These are phyloP conservation scores for Leccinum rimulosum DNA, from an alignment of 768 basidiomycete species.

Conservation along the genomic window DNA sequence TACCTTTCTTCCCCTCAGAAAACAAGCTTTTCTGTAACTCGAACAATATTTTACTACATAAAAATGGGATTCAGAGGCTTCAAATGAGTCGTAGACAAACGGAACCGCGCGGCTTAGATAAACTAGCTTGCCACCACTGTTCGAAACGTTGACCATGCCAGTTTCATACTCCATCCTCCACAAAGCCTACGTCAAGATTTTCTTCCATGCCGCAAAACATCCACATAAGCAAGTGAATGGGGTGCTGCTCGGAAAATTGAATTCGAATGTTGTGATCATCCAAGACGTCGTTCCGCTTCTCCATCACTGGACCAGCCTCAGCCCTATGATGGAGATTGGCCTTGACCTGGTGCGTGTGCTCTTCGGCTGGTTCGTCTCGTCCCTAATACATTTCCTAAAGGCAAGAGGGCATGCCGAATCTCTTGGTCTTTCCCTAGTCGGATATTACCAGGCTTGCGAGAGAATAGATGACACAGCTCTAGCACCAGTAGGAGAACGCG, in stretches of 20 bases:
- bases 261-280: constrained; percentile 42
- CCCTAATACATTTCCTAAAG: constrained; percentile 34
- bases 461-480: constrained; percentile 58
- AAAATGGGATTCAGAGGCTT: not conserved
- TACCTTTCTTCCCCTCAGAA: not conserved
- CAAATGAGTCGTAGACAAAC: too few relatives aligned
- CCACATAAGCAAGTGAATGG: constrained; percentile 76
- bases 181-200: constrained; percentile 68
- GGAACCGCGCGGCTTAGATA: not conserved
- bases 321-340: constrained; percentile 85
- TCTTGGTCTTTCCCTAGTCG: constrained; percentile 54
- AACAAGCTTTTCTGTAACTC: not conserved
- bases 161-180: constrained; percentile 51
- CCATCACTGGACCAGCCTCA: constrained; percentile 82
- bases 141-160: constrained; percentile 20
- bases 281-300: constrained; percentile 73
- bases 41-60: not conserved
- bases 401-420: constrained; percentile 58
- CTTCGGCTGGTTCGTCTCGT: not conserved
- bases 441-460: constrained; percentile 76
- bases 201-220: constrained; percentile 78
- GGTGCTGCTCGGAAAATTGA: constrained; percentile 61
- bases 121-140: not conserved
- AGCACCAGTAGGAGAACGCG: constrained; percentile 63
- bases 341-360: constrained; percentile 60